Base-by-base conservation (phyloP, 116 monocot species). In the Trichopus zeylanicus region DNA sequence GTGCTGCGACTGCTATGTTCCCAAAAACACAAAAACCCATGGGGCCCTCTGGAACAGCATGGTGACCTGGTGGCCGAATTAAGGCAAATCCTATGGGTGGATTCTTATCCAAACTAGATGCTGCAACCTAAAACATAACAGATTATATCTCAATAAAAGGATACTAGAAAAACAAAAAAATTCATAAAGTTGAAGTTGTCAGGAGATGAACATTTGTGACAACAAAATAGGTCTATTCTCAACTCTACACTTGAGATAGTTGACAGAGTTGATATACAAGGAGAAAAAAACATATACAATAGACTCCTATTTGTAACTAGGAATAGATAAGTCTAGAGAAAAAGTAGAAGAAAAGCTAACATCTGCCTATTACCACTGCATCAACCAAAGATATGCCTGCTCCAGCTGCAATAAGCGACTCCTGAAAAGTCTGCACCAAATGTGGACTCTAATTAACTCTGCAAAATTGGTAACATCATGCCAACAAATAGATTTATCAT, bases 21-120 rank as follows among this genome's bases (percentile, higher is more conserved):
- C 95, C 95, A 74, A 95, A 95, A 35, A 95, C 87, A 76, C 95
- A 90, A 63, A 95, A 95, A 6, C 95, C 95, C 95, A 95, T 95
- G 20, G 95, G 95, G 35, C 95, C 95, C 62, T 89, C 48, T 22
- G 95, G 95, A 67, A 95, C 59, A 59, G 95, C 95, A 79, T 95
- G 90, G 79, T 95, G 95, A 35, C 95, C 95, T 53, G 95, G 95
- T 29, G 95, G 95, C 54, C 95, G 81, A 46, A 95, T 75, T 65
- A 95, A 79, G 20, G 87, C 95, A 75, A 95, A 95, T 32, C 95
- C 95, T 26, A 84, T 53, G 23, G 95, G 90, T 22, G 95, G 83
- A 65, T 76, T 69, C 18, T 18, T 11, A 19, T 67, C 67, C 18
- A 29, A 60, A 25, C 26, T 76, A 67, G 90, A 89, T 76, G 90